Evolutionary conservation across 768 basidiomycete species (phyloP).

Genomic region (Tricholoma terreum): DNA sequence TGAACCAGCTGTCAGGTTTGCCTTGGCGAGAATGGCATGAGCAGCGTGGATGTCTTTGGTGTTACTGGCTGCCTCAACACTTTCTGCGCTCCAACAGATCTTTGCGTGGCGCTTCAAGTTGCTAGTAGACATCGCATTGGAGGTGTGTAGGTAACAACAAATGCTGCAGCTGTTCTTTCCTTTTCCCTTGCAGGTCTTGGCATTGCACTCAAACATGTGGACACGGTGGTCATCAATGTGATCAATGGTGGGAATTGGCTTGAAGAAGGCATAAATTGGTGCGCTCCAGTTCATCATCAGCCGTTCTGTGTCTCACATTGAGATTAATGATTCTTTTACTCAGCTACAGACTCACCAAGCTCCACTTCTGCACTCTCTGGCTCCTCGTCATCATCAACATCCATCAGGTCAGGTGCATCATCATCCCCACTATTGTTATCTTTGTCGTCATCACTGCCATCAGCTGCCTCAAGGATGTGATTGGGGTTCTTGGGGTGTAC

Average conservation of each 20-base stretch:
- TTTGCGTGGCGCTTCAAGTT: slow-evolving; percentile 27
- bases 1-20: slow-evolving; percentile 5
- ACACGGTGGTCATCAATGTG: slow-evolving; percentile 12
- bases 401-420: not conserved
- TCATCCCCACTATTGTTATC: too few relatives aligned
- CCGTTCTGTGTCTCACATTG: slow-evolving; percentile 9
- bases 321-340: not conserved
- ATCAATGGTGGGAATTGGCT: slow-evolving; percentile 15
- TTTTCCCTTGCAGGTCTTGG: slow-evolving; percentile 13
- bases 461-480: too few relatives aligned
- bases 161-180: not conserved
- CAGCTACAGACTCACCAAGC: not conserved
- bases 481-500: too few relatives aligned
- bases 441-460: too few relatives aligned
- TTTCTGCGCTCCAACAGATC: slow-evolving; percentile 28
- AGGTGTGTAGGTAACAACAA: slow-evolving; percentile 22
- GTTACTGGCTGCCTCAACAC: slow-evolving; percentile 15
- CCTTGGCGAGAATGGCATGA: not conserved
- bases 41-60: slow-evolving; percentile 5
- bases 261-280: slow-evolving; percentile 27
- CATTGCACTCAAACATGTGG: slow-evolving; percentile 24
- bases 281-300: slow-evolving; percentile 24
- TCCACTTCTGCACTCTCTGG: slow-evolving; percentile 1
- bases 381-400: not conserved
- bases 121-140: slow-evolving; percentile 23